Evolutionary conservation across 2,329 filamentous ascomycete species (phyloP), one percentile per base, ranked within the genome.

Genomic region (Aureobasidium sp.): DNA sequence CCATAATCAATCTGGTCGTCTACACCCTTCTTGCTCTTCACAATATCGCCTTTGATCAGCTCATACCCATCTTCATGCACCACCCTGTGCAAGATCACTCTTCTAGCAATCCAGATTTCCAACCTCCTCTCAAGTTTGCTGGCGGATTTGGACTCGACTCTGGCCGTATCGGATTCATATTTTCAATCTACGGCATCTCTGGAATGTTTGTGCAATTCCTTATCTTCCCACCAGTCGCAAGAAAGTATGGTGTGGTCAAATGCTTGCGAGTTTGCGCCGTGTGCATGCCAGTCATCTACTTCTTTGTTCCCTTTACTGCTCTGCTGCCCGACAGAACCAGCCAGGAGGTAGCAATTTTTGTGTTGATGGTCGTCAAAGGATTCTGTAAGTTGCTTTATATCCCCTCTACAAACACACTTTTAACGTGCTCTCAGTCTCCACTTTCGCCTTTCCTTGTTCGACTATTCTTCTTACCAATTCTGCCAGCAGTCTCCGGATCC

Each of bases 381-480:
- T 81, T 89, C 60, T 84, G 54, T 58, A 48, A n/a, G 54, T 58
- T 39, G 8, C 11, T 15, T n/a, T 15, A 22, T 17, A 4, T 9
- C 14, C 29, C 33, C 31, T 37, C 8, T 14, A 2, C 11, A 19
- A 9, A n/a, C 31, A 35, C 14, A n/a, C 11, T 17, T 15, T 42
- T 47, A 48, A 44, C 22, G 17, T 47, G 27, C 12, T 45, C 14
- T 3, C 22, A 58, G 54, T 82, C 42, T 85, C 86, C 63, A 94
- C 95, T 66, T 87, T 97, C 69, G 88, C 88, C 0, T 97, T 97
- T 72, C 93, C 94, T 0, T 94, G 90, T 69, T 87, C 84, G 29
- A 96, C 90, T 6, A 97, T 97, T 67, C 79, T 97, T 52, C 82
- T 97, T 40, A 97, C 92, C 31, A 97, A 97, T 75, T 90, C 87